These are phyloP conservation scores for Heliocybe sulcata DNA, from an alignment of 1,284 basidiomycete species.

Conservation along the genomic window DNA sequence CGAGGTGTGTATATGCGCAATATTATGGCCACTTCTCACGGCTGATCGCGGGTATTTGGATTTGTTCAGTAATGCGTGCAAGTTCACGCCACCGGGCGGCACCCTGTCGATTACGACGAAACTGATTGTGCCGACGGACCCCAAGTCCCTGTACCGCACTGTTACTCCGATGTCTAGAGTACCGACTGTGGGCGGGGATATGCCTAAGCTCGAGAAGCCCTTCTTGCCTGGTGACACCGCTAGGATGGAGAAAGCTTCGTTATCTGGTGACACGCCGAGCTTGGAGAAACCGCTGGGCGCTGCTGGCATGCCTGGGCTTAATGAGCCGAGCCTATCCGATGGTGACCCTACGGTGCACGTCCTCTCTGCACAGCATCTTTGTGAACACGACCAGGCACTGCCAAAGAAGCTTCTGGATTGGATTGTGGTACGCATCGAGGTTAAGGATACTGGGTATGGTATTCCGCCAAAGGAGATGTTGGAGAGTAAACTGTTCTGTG, in stretches of 20 bases:
- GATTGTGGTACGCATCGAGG: slow-evolving; percentile 75
- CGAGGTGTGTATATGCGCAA: slow-evolving; percentile 15
- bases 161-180: not conserved
- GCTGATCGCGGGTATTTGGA: not conserved
- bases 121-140: slow-evolving; percentile 41
- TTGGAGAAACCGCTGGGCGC: too few relatives aligned
- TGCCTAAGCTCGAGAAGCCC: slow-evolving; percentile 4
- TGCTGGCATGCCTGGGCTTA: too few relatives aligned
- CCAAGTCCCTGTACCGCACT: slow-evolving; percentile 7
- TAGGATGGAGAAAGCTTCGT: too few relatives aligned
- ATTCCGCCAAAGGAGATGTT: slow-evolving; percentile 68
- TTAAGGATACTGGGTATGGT: slow-evolving; percentile 77
- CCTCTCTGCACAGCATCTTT: slow-evolving; percentile 40
- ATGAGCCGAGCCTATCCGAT: not conserved
- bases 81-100: slow-evolving; percentile 75
- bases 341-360: slow-evolving; percentile 11
- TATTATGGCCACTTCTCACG: not conserved
- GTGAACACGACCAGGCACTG: slow-evolving; percentile 39
- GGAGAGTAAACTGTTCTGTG: slow-evolving; percentile 69
- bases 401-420: slow-evolving; percentile 35
- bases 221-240: too few relatives aligned
- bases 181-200: slow-evolving; percentile 2
- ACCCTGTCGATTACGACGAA: slow-evolving; percentile 53
- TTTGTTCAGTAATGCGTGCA: slow-evolving; percentile 56
- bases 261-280: too few relatives aligned